Conservation (phyloP, 2,329 filamentous ascomycete genomes). For the Hymenoscyphus fructigenus region DNA sequence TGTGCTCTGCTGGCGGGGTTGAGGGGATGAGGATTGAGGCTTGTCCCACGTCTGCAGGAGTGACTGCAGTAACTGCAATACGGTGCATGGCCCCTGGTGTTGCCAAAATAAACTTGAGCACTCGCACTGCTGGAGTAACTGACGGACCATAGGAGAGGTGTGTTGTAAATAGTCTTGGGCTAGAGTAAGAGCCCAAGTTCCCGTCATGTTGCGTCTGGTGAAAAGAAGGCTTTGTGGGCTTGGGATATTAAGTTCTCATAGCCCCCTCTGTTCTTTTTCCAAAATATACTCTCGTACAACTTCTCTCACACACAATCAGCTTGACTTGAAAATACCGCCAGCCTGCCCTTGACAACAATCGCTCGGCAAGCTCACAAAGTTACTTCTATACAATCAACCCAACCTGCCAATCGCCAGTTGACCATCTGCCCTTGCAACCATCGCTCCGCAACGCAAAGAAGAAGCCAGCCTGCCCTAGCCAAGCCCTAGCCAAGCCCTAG, state of each 20-base stretch:
- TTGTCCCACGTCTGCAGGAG: not conserved
- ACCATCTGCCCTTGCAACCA: conserved; percentile 1
- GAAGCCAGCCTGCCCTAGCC: not conserved
- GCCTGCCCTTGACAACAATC: not conserved
- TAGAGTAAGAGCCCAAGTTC: not conserved
- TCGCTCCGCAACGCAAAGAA: not conserved
- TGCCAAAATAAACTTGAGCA: not conserved
- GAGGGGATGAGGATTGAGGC: not conserved
- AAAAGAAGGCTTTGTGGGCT: not conserved
- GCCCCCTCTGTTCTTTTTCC: not conserved
- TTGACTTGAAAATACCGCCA: not conserved
- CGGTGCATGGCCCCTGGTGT: not conserved
- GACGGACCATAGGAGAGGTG: not conserved
- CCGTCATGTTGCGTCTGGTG: not conserved
- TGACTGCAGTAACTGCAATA: not conserved
- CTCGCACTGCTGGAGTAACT: not conserved
- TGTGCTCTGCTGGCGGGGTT: not conserved
- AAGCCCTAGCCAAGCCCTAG: not conserved
- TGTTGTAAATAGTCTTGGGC: not conserved
- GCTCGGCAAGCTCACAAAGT: not conserved
- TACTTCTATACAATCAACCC: not conserved
- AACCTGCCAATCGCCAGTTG: not conserved
- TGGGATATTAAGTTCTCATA: not conserved
- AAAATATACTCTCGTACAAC: not conserved
- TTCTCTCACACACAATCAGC: not conserved